Base-by-base conservation (phyloP, 192 early-diverging fungal genomes). In the Dissophora ornata region DNA sequence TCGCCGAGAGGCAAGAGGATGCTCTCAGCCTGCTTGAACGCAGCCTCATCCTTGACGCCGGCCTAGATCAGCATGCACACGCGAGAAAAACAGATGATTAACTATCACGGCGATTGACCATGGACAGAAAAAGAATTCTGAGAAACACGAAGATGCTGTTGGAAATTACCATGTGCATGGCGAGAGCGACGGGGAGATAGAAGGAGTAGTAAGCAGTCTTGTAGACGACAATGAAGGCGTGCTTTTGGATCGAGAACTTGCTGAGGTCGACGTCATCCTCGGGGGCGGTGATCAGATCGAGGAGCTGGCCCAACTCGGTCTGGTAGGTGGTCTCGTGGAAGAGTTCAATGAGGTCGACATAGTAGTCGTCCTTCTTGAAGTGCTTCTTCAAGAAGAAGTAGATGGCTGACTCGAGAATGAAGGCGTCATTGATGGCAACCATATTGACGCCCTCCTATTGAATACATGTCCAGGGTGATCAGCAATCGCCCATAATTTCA, bases 161-260 rank as follows among this genome's bases (percentile, higher is more conserved):
- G 24, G 1, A 4, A 2, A 59, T 58, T 81, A 88, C 86, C 90
- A 97, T 91, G 48, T 87, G 82, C 89, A 99, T 94, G 28, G 96
- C 94, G 53, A 96, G 83, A 33, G 96, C 97, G 21, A 99, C 94
- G 22, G 97, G 97, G 42, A 99, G 86, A 83, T 99, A 98, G 88
- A 99, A 99, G 38, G 97, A 98, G 87, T 99, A 99, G 86, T 93
- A 98, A 10, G 97, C 93, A 49, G 97, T 99, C 86, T 99, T 99
- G 90, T 94, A 98, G 66, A 91, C 86, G 67, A 98, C 95, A 84
- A 99, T 99, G 81, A 95, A 98, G 24, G 88, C 78, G 82, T 96
- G 88, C 92, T 99, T 99, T 53, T 91, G 74, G 62, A 96, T 89
- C 19, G 92, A 94, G 81, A 99, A 99, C 67, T 90, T 90, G 79